These are phyloP conservation scores for Podospora tetraspora DNA, from an alignment of 495 filamentous ascomycete genomes.

Conservation along the genomic window DNA sequence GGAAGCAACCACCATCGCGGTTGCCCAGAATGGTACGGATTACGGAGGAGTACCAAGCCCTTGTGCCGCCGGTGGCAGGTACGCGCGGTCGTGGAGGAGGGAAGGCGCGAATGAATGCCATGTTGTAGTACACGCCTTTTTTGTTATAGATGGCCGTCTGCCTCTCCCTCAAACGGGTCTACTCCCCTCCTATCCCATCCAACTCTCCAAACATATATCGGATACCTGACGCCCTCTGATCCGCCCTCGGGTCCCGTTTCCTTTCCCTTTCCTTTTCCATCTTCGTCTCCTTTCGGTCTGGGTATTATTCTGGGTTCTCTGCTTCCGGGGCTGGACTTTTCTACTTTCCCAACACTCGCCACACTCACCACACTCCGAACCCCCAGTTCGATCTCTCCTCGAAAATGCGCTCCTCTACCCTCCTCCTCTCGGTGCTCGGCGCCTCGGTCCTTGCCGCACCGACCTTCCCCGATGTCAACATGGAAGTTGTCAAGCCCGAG, in stretches of 20 bases:
- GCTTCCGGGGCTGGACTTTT: constrained; percentile 12
- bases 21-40: neutral
- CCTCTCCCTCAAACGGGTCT: constrained; percentile 5
- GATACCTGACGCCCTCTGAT: constrained; percentile 1
- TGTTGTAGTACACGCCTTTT: neutral
- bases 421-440: constrained; percentile 43
- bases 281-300: constrained; percentile 27
- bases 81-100: neutral
- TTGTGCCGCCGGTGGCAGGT: constrained; percentile 10
- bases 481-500: constrained; percentile 30
- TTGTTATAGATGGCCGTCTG: constrained; percentile 18
- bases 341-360: constrained; percentile 4
- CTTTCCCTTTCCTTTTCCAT: constrained; percentile 29
- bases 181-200: constrained; percentile 10
- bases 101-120: neutral
- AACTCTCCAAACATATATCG: constrained; percentile 16
- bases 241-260: constrained; percentile 18
- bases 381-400: neutral
- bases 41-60: neutral
- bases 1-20: neutral
- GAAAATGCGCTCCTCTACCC: constrained; percentile 43
- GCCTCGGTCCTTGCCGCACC: constrained; percentile 47
- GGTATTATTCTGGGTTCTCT: constrained; percentile 29
- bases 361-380: constrained; percentile 2
- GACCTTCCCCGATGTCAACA: constrained; percentile 35